Conservation (phyloP, 2,329 filamentous ascomycete genomes). For the Immersiporthe knoxdaviesiana region DNA sequence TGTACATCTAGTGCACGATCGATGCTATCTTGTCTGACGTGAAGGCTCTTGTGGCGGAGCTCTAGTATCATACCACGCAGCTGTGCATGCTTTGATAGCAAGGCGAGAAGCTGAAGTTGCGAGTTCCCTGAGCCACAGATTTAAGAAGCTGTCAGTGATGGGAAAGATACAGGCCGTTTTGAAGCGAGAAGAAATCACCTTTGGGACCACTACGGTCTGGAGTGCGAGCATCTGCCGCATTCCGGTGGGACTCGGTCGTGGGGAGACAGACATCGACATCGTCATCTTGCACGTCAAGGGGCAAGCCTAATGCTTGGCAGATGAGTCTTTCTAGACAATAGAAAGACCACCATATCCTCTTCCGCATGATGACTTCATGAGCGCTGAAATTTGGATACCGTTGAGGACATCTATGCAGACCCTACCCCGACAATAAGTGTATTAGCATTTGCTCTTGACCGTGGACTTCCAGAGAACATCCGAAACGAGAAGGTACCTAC, state of each 20-base stretch:
- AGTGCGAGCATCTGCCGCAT: neutral
- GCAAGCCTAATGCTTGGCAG: conserved; percentile 59
- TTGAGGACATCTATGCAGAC: conserved; percentile 60
- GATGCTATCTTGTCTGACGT: conserved; percentile 28
- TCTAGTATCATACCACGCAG: conserved; percentile 32
- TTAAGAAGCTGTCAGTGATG: neutral
- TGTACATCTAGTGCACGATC: conserved; percentile 30
- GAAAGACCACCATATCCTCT: conserved; percentile 60
- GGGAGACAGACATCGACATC: conserved; percentile 59
- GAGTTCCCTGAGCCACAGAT: neutral
- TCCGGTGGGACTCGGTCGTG: conserved; percentile 17
- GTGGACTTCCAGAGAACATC: neutral
- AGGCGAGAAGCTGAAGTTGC: conserved; percentile 27
- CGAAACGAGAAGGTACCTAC: neutral
- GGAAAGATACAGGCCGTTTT: neutral
- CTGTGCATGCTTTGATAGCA: conserved; percentile 31
- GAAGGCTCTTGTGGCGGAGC: conserved; percentile 31
- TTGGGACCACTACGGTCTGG: neutral
- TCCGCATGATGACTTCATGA: conserved; percentile 51
- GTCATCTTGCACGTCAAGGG: conserved; percentile 58
- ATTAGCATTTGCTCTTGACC: neutral
- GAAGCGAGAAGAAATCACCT: conserved; percentile 1
- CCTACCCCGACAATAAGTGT: conserved; percentile 32
- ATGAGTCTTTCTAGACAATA: conserved; percentile 59
- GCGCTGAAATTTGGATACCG: conserved; percentile 54